Base-by-base conservation (phyloP, 2,329 filamentous ascomycete species). In the Aspergillus sp. region DNA sequence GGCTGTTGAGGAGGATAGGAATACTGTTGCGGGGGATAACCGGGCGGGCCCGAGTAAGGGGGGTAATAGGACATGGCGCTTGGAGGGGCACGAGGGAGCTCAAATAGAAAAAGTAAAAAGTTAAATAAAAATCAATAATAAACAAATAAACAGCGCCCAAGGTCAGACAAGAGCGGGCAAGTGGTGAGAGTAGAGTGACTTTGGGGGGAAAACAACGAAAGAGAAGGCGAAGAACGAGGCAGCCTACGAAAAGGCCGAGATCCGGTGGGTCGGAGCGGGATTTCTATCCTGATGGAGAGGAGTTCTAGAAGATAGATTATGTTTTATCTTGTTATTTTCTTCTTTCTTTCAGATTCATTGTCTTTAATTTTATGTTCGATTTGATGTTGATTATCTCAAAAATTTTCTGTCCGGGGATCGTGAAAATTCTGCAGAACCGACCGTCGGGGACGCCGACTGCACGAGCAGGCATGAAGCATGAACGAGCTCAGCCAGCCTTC, bases 11-110 rank as follows among this genome's bases (percentile, higher is more conserved):
- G 71, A 61, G 71, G 68, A 62, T 71, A 69, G 61, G 54, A 50
- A 56, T 63, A 64, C 26, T 64, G 59, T 42, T 60, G 75, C 56
- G 81, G 85, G 81, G 82, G 81, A 67, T 84, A 84, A 63, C 82
- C 82, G 70, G 81, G 79, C 65, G 83, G 80, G 56, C 82, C 82
- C 71, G 80, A 77, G 69, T 87, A 86, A 52, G 82, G 81, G 65
- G 84, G 85, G 72, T 87, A 89, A 70, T 85, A 86, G 65, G 87
- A 87, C 87, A 89, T 89, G 58, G 66, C 67, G 60, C 52, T 54
- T 14, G 52, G 42, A 52, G 45, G 47, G 52, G 58, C 59, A 57
- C 51, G 46, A 56, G 59, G 53, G 53, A 57, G 29, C 39, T 51
- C 52, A 58, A 47, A 59, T 52, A 59, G 49, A 61, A 55, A 61